Percentiles rank a stretch among this genome's conserved stretches.
These are phyloP conservation scores for Chloris gayana DNA, from an alignment of 176 grass and related monocot genomes.

Conservation along the genomic window DNA sequence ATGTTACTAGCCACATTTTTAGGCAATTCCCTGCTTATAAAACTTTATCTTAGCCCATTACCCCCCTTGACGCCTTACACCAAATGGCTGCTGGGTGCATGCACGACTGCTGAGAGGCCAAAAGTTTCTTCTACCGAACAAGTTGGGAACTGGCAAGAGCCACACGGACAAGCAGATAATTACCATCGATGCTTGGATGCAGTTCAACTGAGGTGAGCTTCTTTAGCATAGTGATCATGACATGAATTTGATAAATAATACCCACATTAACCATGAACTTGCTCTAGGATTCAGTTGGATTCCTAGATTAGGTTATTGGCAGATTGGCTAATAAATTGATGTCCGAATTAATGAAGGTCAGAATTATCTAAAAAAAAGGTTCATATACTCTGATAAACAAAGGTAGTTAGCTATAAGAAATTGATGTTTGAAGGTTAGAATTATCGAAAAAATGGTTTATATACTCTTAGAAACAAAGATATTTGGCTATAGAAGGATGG, in stretches of 20 bases:
- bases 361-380: not conserved
- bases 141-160: not conserved
- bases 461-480: not conserved
- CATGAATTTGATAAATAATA: not conserved
- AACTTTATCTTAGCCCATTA: not conserved
- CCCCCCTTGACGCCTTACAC: not conserved
- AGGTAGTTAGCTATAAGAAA: no score
- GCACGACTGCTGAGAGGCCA: not conserved
- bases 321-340: not conserved
- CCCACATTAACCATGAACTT: not conserved
- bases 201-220: not conserved
- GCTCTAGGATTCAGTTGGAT: not conserved
- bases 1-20: not conserved
- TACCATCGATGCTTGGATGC: conserved; percentile 12
- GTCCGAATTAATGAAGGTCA: not conserved
- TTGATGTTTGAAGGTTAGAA: not conserved
- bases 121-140: not conserved
- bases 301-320: not conserved
- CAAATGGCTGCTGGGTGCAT: not conserved
- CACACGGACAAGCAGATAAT: conserved; percentile 7
- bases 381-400: not conserved
- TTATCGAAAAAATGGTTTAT: not conserved
- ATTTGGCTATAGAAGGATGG: not conserved
- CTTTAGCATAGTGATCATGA: conserved; percentile 6
- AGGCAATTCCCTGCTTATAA: not conserved